phyloP scores from a whole-genome alignment of 495 filamentous ascomycete species.

The Penicillium turbatum region DNA sequence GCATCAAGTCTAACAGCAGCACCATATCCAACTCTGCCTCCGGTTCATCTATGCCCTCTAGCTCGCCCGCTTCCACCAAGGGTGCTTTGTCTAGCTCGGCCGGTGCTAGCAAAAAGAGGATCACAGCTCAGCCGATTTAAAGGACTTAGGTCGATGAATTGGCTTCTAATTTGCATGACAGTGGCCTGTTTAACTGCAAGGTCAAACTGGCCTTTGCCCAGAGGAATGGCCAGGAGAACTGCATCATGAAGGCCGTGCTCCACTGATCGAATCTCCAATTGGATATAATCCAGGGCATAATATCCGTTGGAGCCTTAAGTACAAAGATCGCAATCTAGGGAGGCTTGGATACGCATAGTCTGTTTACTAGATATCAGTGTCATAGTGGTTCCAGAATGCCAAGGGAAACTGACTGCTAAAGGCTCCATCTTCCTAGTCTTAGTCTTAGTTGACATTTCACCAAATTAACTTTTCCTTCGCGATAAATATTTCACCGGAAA shows the following conservation, averaged over 20 bases:
- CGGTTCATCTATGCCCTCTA: too few relatives aligned
- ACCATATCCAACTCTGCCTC: too few relatives aligned
- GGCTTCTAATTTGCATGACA: neutral
- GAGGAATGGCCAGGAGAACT: slow-evolving; percentile 3
- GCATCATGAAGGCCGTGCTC: neutral
- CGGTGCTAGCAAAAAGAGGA: slow-evolving; percentile 1
- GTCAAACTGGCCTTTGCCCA: slow-evolving; percentile 3
- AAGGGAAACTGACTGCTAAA: neutral
- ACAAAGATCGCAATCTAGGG: neutral
- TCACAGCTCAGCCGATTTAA: neutral
- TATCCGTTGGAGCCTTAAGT: neutral
- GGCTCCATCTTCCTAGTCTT: neutral
- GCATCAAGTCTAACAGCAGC: too few relatives aligned
- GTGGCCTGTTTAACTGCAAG: neutral
- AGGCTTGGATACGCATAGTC: neutral
- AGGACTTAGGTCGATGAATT: neutral
- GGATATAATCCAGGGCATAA: too few relatives aligned
- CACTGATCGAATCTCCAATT: neutral
- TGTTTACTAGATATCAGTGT: too few relatives aligned
- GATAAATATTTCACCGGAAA: neutral
- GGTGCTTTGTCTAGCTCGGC: too few relatives aligned
- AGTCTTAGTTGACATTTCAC: neutral
- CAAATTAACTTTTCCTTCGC: neutral
- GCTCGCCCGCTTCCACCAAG: too few relatives aligned
- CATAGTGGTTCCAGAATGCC: neutral